Evolutionary conservation across 2,329 filamentous ascomycete genomes (phyloP).

Genomic region (Pseudogymnoascus sp.): DNA sequence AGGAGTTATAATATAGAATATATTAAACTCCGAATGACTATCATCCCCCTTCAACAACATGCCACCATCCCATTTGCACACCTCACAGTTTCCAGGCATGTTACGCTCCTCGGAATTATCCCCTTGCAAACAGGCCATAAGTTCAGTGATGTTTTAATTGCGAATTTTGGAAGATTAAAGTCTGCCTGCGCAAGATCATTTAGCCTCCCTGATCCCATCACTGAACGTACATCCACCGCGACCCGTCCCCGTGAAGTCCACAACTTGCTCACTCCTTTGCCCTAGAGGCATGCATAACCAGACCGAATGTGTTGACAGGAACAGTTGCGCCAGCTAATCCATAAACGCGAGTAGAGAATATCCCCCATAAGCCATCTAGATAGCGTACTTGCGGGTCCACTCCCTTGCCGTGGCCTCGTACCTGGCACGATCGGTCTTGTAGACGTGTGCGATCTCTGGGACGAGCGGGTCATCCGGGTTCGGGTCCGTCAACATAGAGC

Average conservation of each 20-base stretch:
- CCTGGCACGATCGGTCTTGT: constrained; percentile 95
- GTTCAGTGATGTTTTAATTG: constrained; percentile 9
- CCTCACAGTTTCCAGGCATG: constrained; percentile 3
- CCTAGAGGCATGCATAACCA: constrained; percentile 11
- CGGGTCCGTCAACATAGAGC: constrained; percentile 98
- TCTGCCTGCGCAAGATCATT: constrained; percentile 8
- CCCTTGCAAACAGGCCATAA: constrained; percentile 1
- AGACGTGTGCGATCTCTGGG: constrained; percentile 97
- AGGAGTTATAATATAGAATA: constrained; percentile 6
- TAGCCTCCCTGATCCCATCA: constrained; percentile 10
- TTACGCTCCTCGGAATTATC: background rate
- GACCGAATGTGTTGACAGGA: constrained; percentile 12
- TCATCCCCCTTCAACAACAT: background rate
- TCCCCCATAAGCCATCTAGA: constrained; percentile 44
- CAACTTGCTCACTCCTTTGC: constrained; percentile 9
- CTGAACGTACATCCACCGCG: constrained; percentile 6
- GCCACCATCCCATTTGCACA: constrained; percentile 7
- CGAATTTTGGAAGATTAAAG: constrained; percentile 7
- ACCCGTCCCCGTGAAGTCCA: constrained; percentile 3
- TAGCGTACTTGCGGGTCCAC: constrained; percentile 99
- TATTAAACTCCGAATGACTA: constrained; percentile 8
- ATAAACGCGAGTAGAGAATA: constrained; percentile 12
- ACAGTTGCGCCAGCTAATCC: constrained; percentile 15
- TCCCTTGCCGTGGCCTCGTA: constrained; percentile 96
- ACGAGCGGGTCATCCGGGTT: constrained; percentile 99